These are phyloP conservation scores for Parathielavia appendiculata DNA, from an alignment of 495 filamentous ascomycete species.

Conservation along the genomic window DNA sequence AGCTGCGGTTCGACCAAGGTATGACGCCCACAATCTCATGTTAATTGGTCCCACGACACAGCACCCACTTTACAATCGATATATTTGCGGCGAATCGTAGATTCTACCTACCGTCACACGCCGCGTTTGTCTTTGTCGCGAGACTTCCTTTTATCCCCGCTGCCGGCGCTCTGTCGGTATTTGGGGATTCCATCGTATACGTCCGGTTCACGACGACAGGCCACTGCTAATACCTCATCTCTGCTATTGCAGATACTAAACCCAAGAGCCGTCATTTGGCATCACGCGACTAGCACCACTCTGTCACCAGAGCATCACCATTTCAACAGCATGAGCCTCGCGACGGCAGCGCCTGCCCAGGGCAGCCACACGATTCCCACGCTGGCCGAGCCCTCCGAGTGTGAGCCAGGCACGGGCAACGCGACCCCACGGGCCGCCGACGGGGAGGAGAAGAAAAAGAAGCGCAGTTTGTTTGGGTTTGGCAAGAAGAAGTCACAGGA, in stretches of 20 bases:
- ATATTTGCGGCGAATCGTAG: constrained; percentile 30
- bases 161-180: constrained; percentile 25
- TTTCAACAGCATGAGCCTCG: constrained; percentile 25
- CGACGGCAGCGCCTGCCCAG: constrained; percentile 21
- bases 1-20: constrained; percentile 19
- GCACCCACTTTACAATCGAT: constrained; percentile 22
- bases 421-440: constrained; percentile 34
- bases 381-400: constrained; percentile 30
- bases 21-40: constrained; percentile 15
- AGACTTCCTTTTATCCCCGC: constrained; percentile 22
- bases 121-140: constrained; percentile 19
- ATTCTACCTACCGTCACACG: constrained; percentile 21
- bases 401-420: constrained; percentile 30
- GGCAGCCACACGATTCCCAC: constrained; percentile 22
- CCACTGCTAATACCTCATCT: constrained; percentile 1
- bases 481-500: constrained; percentile 61
- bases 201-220: background rate
- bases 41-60: constrained; percentile 20
- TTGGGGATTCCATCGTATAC: constrained; percentile 1
- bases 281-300: background rate
- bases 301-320: background rate
- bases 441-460: constrained; percentile 45
- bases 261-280: background rate
- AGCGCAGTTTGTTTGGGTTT: constrained; percentile 54
- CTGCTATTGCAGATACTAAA: background rate